phyloP scores from a whole-genome alignment of 2,329 filamentous ascomycete species.

The Aspergillus unguis region DNA sequence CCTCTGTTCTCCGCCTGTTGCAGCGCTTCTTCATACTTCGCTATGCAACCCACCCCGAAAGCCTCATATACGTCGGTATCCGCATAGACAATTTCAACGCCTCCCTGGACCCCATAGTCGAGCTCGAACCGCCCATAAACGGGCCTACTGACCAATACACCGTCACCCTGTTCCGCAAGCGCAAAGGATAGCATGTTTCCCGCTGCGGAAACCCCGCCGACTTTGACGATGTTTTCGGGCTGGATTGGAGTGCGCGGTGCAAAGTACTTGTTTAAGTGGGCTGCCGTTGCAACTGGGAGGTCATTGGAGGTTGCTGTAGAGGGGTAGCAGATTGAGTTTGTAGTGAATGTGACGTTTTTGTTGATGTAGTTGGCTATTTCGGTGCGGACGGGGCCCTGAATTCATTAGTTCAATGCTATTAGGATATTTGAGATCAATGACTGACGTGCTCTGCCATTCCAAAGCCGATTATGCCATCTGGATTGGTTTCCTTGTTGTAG shows the following conservation, averaged over 20 bases:
- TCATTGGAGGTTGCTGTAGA: slow-evolving; percentile 35
- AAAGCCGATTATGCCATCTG: slow-evolving; percentile 34
- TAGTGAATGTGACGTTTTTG: slow-evolving; percentile 34
- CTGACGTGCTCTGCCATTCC: slow-evolving; percentile 37
- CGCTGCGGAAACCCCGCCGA: slow-evolving; percentile 43
- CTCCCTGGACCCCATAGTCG: slow-evolving; percentile 48
- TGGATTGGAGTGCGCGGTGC: slow-evolving; percentile 33
- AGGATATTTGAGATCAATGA: not conserved
- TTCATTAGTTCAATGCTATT: not conserved
- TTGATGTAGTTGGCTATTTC: slow-evolving; percentile 41
- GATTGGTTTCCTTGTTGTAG: slow-evolving; percentile 30
- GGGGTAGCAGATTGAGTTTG: slow-evolving; percentile 41
- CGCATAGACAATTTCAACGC: slow-evolving; percentile 39
- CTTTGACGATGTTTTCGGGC: slow-evolving; percentile 38
- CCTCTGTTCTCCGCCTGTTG: slow-evolving; percentile 30
- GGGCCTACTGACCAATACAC: slow-evolving; percentile 46
- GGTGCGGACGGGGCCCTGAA: slow-evolving; percentile 35
- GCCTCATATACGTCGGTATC: slow-evolving; percentile 37
- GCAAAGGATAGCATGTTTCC: slow-evolving; percentile 44
- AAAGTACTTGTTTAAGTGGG: slow-evolving; percentile 44
- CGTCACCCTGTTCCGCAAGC: slow-evolving; percentile 45
- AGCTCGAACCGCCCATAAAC: slow-evolving; percentile 49
- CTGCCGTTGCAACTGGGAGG: slow-evolving; percentile 41
- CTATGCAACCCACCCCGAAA: slow-evolving; percentile 33
- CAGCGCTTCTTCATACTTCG: slow-evolving; percentile 39